phyloP scores from a whole-genome alignment of 495 filamentous ascomycete species.

The Xylaria flabelliformis region DNA sequence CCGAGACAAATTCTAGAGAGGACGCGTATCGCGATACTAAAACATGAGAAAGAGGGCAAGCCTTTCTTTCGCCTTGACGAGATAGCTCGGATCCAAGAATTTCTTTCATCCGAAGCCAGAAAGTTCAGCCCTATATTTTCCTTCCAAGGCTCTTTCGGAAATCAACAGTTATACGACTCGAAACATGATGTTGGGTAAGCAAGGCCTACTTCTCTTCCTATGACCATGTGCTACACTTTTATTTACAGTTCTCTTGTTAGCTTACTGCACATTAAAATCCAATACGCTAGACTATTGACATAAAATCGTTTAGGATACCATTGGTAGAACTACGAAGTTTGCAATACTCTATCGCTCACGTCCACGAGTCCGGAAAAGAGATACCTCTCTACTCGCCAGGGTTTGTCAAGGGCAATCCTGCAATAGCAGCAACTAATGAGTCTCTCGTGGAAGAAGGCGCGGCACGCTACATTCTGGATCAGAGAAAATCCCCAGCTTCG shows the following conservation, averaged over 20 bases:
- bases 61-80: neutral
- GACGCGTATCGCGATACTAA: neutral
- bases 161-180: neutral
- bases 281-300: neutral
- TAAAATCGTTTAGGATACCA: neutral
- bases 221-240: neutral
- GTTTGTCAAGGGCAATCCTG: neutral
- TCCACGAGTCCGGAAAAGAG: too few relatives aligned
- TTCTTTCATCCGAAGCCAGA: neutral
- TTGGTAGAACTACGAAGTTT: constrained; percentile 5
- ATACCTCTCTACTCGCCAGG: neutral
- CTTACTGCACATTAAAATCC: neutral
- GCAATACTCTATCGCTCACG: neutral
- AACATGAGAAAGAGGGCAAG: neutral
- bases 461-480: neutral
- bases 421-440: neutral
- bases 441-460: neutral
- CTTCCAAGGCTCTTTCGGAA: neutral
- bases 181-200: neutral
- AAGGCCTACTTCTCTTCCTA: neutral
- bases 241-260: neutral
- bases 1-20: neutral
- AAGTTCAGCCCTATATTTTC: neutral
- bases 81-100: neutral
- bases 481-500: neutral